These are phyloP conservation scores for Pyricularia sp. DNA, from an alignment of 2,329 filamentous ascomycete genomes.

Conservation along the genomic window DNA sequence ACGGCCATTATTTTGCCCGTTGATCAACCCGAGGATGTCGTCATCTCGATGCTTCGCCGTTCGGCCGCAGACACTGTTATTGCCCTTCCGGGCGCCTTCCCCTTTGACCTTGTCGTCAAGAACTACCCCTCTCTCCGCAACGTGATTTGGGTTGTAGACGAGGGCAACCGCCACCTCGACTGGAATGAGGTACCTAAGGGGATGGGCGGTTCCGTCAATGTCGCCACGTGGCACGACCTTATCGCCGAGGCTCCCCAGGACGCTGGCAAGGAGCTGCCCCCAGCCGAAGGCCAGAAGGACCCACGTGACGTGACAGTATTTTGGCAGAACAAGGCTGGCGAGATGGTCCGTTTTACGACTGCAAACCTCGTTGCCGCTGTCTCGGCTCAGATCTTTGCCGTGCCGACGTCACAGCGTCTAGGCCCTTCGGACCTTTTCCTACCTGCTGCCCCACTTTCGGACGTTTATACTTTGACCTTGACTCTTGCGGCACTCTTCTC, in stretches of 20 bases:
- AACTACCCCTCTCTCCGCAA: conserved; percentile 59
- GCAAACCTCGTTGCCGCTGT: conserved; percentile 78
- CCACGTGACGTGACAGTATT: conserved; percentile 51
- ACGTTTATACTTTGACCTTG: conserved; percentile 65
- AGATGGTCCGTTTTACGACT: conserved; percentile 73
- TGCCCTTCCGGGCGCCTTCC: conserved; percentile 74
- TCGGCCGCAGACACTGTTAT: conserved; percentile 71
- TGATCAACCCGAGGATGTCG: conserved; percentile 54
- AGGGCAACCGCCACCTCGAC: conserved; percentile 83
- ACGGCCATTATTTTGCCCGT: conserved; percentile 78
- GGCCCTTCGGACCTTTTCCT: conserved; percentile 68
- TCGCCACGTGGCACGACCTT: conserved; percentile 89
- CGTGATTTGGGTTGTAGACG: conserved; percentile 85
- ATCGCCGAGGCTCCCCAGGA: conserved; percentile 54
- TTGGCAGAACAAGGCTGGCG: conserved; percentile 42
- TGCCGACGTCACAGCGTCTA: conserved; percentile 65
- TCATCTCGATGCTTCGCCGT: conserved; percentile 59
- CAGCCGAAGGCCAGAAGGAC: conserved; percentile 38
- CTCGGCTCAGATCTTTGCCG: conserved; percentile 59
- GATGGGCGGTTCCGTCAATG: conserved; percentile 59
- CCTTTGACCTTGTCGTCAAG: conserved; percentile 59
- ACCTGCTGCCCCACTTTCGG: conserved; percentile 67
- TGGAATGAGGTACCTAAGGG: conserved; percentile 83
- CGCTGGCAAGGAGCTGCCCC: conserved; percentile 50
- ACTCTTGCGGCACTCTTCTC: conserved; percentile 74